Conservation (phyloP, 2,329 filamentous ascomycete species). For the Beauveria medogensis region DNA sequence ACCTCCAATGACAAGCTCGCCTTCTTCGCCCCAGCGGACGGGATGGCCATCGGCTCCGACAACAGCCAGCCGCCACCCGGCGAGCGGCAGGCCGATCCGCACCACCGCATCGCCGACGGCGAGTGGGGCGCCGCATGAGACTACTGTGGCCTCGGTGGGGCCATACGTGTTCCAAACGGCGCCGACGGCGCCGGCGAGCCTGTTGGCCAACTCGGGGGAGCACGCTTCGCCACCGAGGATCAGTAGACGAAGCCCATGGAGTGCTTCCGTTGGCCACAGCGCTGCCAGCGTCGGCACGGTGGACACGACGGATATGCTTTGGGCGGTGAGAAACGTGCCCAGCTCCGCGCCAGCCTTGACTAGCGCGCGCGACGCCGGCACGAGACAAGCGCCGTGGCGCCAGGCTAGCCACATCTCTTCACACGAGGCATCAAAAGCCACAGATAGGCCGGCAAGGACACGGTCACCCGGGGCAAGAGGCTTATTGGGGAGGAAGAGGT, state of each 20-base stretch:
- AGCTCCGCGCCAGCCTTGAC: slow-evolving; percentile 18
- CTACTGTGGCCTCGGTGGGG: slow-evolving; percentile 19
- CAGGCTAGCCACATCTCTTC: slow-evolving; percentile 20
- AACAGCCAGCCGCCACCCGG: slow-evolving; percentile 18
- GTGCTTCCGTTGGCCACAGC: slow-evolving; percentile 16
- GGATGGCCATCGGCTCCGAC: slow-evolving; percentile 33
- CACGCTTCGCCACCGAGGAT: slow-evolving; percentile 20
- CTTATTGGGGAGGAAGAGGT: slow-evolving; percentile 14
- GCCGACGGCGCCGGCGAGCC: slow-evolving; percentile 14
- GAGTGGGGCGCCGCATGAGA: slow-evolving; percentile 16
- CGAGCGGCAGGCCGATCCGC: slow-evolving; percentile 16
- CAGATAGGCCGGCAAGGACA: slow-evolving; percentile 17
- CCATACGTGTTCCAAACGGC: slow-evolving; percentile 20
- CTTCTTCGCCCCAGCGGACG: slow-evolving; percentile 25
- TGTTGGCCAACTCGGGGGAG: slow-evolving; percentile 14
- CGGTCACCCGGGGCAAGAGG: slow-evolving; percentile 17
- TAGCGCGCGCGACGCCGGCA: slow-evolving; percentile 16
- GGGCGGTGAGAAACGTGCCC: slow-evolving; percentile 14
- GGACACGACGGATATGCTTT: slow-evolving; percentile 17
- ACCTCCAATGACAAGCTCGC: slow-evolving; percentile 18
- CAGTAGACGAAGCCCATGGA: slow-evolving; percentile 15
- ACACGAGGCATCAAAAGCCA: slow-evolving; percentile 18
- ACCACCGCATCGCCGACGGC: slow-evolving; percentile 13
- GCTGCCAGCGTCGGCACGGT: slow-evolving; percentile 18
- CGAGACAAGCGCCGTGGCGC: slow-evolving; percentile 17